phyloP scores from a whole-genome alignment of 73 alveolate species.

The Paramecium caudatum region DNA sequence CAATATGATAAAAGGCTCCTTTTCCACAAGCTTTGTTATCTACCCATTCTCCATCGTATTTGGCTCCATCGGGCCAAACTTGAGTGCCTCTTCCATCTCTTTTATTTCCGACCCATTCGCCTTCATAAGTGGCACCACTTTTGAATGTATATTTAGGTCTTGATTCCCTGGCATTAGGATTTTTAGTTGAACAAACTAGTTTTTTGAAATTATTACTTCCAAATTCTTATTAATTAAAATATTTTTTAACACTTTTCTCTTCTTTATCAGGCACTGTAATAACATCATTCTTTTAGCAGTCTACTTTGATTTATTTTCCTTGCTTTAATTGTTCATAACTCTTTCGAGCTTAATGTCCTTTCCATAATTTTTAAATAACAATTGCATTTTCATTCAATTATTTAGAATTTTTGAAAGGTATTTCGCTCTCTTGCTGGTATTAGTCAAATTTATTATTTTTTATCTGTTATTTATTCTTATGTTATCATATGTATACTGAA shows the following conservation, averaged over 20 bases:
- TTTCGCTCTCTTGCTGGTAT: too few relatives aligned
- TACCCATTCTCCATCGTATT: slow-evolving; percentile 86
- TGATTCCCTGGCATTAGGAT: slow-evolving; percentile 32
- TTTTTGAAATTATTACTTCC: background rate
- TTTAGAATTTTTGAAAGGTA: too few relatives aligned
- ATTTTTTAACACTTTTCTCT: background rate
- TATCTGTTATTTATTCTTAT: too few relatives aligned
- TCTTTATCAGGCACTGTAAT: background rate
- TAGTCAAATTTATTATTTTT: too few relatives aligned
- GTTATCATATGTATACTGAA: too few relatives aligned
- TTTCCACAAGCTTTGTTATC: slow-evolving; percentile 90
- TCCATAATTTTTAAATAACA: slow-evolving; percentile 2
- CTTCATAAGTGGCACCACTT: slow-evolving; percentile 84
- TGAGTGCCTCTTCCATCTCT: slow-evolving; percentile 94
- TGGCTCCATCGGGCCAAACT: slow-evolving; percentile 96
- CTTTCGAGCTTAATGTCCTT: background rate
- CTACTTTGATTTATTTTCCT: background rate
- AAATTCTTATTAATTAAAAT: slow-evolving; percentile 32
- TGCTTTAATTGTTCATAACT: background rate
- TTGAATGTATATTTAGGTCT: slow-evolving; percentile 72
- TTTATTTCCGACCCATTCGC: slow-evolving; percentile 84
- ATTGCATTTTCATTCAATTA: background rate
- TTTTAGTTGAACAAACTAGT: background rate
- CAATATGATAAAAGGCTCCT: slow-evolving; percentile 87
- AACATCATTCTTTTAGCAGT: background rate